Evolutionary conservation across 805 yeast genomes (phyloP), one percentile per base, ranked within the genome.

Genomic region (Candida sphagnicola): DNA sequence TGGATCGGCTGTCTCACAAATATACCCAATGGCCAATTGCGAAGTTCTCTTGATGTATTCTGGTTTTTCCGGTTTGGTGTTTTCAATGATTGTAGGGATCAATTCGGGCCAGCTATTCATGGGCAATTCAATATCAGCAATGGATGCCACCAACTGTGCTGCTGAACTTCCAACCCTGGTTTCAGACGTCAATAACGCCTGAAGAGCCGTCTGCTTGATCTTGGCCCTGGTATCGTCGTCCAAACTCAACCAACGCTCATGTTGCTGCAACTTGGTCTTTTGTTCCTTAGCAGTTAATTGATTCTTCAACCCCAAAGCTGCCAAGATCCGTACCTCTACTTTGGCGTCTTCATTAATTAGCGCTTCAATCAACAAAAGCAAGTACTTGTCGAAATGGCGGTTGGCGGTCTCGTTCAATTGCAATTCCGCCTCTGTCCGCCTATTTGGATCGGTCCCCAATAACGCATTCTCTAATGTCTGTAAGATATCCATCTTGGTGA

Each of bases 51-150:
- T 93, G 43, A 89, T 80, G 55, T 82, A 70, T 41, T 77, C 86
- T 24, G 90, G 85, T 54, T 82, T 81, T 35, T 81, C 87, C 5
- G 84, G 71, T 52, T 79, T 80, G 23, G 98, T 93, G 62, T 88
- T 87, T 45, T 84, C 88, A 34, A 93, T 91, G 54, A 93, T 83
- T 30, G 77, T 76, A 38, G 81, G 77, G 67, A 91, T 86, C 54
- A 93, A 74, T 44, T 85, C 91, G 18, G 83, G 80, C 99, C 99
- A 93, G 56, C 84, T 87, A 47, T 74, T 74, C 45, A 83, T 69
- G 33, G 97, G 97, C 47, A 93, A 72, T 60, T 93, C 99, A 41
- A 91, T 86, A 46, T 83, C 91, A n/a, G 97, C 99, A 51, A 93
- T 86, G 8, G 97, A 95, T 24, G 98, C 95, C 37, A 93, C 91